These are phyloP conservation scores for Fusarium buharicum DNA, from an alignment of 2,329 filamentous ascomycete genomes.

Conservation along the genomic window DNA sequence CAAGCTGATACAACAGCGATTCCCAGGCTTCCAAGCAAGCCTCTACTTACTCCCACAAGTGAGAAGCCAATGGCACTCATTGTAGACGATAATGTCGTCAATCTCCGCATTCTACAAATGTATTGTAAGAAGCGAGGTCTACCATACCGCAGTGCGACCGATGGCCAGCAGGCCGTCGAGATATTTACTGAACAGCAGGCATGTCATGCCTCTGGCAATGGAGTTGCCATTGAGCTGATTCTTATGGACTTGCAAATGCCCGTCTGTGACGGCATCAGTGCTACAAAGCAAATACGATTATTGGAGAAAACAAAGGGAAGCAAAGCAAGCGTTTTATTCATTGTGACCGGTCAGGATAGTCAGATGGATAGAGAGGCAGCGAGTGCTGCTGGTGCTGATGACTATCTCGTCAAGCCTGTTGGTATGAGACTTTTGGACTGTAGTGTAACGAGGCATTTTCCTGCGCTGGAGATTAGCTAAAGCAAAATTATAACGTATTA, in stretches of 20 bases:
- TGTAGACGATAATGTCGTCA: conserved; percentile 61
- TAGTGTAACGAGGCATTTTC: conserved; percentile 31
- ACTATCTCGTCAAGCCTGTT: conserved; percentile 44
- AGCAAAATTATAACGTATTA: no score
- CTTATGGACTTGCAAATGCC: conserved; percentile 49
- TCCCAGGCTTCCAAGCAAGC: background rate
- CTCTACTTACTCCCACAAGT: background rate
- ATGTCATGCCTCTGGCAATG: conserved; percentile 6
- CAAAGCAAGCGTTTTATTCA: conserved; percentile 36
- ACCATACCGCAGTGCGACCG: conserved; percentile 54
- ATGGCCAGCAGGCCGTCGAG: conserved; percentile 58
- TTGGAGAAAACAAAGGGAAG: conserved; percentile 34
- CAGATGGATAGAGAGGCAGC: conserved; percentile 30
- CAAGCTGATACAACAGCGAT: background rate
- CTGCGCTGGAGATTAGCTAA: conserved; percentile 10
- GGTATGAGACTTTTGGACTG: conserved; percentile 35
- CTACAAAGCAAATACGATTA: conserved; percentile 41
- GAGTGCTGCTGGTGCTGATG: conserved; percentile 37
- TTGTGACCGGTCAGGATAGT: conserved; percentile 47
- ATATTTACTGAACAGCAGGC: conserved; percentile 39
- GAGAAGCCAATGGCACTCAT: conserved; percentile 49
- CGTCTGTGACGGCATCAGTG: conserved; percentile 45
- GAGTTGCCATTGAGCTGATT: conserved; percentile 34
- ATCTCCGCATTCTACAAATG: conserved; percentile 59
- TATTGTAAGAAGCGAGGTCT: conserved; percentile 58